Percentiles rank a stretch among this genome's conserved stretches.
Conservation (phyloP, 768 basidiomycete genomes). For the Mycena vitilis region DNA sequence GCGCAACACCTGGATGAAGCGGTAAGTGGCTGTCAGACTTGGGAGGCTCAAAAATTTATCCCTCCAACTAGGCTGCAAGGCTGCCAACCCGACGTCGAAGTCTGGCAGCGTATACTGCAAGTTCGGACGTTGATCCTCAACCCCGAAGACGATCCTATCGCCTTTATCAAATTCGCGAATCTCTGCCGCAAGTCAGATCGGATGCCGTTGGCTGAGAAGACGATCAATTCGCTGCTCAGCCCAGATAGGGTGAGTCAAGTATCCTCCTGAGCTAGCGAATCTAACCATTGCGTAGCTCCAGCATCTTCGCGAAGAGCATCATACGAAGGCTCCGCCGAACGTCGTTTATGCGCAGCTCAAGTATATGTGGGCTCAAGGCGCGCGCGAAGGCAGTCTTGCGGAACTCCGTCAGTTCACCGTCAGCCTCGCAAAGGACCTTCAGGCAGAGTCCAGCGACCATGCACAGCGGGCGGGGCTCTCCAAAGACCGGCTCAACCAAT, state of each 20-base stretch:
- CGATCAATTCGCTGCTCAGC: constrained; percentile 91
- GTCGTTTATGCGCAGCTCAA: constrained; percentile 97
- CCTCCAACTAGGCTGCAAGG: constrained; percentile 81
- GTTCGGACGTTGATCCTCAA: constrained; percentile 93
- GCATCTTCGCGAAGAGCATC: constrained; percentile 62
- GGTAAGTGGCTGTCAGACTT: constrained; percentile 55
- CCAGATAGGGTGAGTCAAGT: constrained; percentile 69
- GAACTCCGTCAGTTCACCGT: constrained; percentile 87
- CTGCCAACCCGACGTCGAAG: constrained; percentile 98
- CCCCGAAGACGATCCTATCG: constrained; percentile 93
- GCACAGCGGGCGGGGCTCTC: constrained; percentile 64
- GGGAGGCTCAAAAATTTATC: background rate
- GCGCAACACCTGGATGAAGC: constrained; percentile 97
- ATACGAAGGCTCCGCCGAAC: constrained; percentile 88
- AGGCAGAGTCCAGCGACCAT: constrained; percentile 66
- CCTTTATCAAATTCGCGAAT: constrained; percentile 99
- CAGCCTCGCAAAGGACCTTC: constrained; percentile 82
- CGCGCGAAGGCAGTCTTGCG: constrained; percentile 78
- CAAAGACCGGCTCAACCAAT: constrained; percentile 71
- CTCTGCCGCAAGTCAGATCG: constrained; percentile 95
- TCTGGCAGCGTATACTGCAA: constrained; percentile 98
- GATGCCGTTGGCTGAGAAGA: constrained; percentile 94
- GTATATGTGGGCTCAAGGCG: constrained; percentile 93
- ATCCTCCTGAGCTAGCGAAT: background rate
- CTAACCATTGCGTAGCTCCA: constrained; percentile 46